Evolutionary conservation across 306 rosid species (phyloP).

Genomic region (Corylus avellana): DNA sequence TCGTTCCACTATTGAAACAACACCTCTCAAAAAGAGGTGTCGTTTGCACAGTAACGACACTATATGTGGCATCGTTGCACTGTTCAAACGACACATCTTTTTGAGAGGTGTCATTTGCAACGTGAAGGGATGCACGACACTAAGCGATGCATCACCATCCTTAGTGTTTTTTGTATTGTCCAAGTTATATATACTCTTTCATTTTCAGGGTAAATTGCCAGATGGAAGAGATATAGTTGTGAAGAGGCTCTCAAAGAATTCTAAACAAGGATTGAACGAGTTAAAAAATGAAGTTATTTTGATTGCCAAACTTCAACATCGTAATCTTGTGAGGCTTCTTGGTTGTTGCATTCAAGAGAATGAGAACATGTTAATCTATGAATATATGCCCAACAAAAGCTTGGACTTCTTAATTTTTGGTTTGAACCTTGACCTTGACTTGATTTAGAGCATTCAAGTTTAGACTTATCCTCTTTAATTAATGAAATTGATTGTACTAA

Average conservation of each 20-base stretch:
- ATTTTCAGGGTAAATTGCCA: constrained; percentile 51
- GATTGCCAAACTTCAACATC: constrained; percentile 46
- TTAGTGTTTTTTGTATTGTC: too few species aligned
- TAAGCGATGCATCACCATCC: too few species aligned
- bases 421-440: constrained; percentile 6
- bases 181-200: neutral
- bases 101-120: too few species aligned
- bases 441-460: neutral
- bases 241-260: constrained; percentile 51
- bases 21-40: too few species aligned
- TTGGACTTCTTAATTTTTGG: constrained; percentile 47
- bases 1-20: too few species aligned
- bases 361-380: constrained; percentile 40
- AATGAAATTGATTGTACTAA: neutral
- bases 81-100: too few species aligned
- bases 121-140: too few species aligned
- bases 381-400: constrained; percentile 46
- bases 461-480: neutral
- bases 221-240: constrained; percentile 59
- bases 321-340: constrained; percentile 48
- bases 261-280: constrained; percentile 56
- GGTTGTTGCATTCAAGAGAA: constrained; percentile 43
- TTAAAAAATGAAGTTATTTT: constrained; percentile 20
- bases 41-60: too few species aligned
- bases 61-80: too few species aligned